A percentile compares a stretch with the other conserved stretches of the same genome.
Conservation (phyloP, 768 basidiomycete species). For the Fomitopsis pulvina region DNA sequence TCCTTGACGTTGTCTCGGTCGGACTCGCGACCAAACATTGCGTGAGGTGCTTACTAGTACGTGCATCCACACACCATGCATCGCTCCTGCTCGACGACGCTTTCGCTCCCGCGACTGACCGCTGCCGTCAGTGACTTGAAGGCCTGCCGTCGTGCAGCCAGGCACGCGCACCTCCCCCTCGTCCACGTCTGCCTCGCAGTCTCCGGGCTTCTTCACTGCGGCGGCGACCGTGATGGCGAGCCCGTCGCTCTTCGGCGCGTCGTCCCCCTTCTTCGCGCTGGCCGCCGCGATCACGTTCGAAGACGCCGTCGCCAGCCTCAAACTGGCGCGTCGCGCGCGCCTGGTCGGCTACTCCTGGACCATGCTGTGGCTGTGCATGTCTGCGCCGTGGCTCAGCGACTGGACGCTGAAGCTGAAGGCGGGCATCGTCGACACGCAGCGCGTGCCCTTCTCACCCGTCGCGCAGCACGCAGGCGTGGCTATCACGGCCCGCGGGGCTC, state of each 20-base stretch:
- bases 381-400: slow-evolving; percentile 4
- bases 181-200: slow-evolving; percentile 30
- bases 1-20: slow-evolving; percentile 12
- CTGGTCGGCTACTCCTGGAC: slow-evolving; percentile 10
- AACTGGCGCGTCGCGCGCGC: background rate
- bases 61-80: no score
- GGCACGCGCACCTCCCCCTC: slow-evolving; percentile 22
- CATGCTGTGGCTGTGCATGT: slow-evolving; percentile 7
- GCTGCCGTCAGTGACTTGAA: slow-evolving; percentile 23
- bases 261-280: slow-evolving; percentile 23
- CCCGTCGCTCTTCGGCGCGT: slow-evolving; percentile 7
- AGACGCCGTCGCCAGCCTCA: slow-evolving; percentile 20
- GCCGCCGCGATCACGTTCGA: slow-evolving; percentile 32
- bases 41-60: slow-evolving; percentile 31
- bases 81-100: no score
- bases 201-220: slow-evolving; percentile 29
- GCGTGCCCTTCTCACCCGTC: slow-evolving; percentile 4
- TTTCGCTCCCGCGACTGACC: no score
- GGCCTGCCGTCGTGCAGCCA: slow-evolving; percentile 13
- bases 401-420: slow-evolving; percentile 1
- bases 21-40: slow-evolving; percentile 32
- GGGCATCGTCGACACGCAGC: background rate
- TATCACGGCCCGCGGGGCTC: background rate
- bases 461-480: background rate
- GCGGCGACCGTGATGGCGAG: slow-evolving; percentile 26